Evolutionary conservation across 2,329 filamentous ascomycete species (phyloP).

Genomic region (Colletotrichum sidae): DNA sequence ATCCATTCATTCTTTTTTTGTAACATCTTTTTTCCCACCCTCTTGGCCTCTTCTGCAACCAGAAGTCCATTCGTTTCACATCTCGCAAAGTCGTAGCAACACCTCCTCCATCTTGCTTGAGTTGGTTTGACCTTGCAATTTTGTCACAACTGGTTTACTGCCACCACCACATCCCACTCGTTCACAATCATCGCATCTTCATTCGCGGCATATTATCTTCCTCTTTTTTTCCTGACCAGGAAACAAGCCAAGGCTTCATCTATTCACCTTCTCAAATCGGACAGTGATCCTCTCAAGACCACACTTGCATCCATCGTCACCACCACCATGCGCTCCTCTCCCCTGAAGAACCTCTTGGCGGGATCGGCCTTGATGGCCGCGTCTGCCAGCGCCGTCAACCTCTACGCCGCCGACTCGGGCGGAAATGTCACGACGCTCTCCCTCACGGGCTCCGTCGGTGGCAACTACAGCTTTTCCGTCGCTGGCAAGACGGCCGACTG

Average conservation of each 20-base stretch:
- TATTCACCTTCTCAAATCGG: slow-evolving; percentile 1
- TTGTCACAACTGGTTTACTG: not conserved
- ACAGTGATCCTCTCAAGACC: slow-evolving; percentile 13
- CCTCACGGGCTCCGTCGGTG: slow-evolving; percentile 22
- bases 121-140: slow-evolving; percentile 15
- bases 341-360: slow-evolving; percentile 25
- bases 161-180: slow-evolving; percentile 15
- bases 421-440: slow-evolving; percentile 39
- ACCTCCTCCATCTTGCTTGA: slow-evolving; percentile 9
- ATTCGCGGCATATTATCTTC: slow-evolving; percentile 3
- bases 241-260: not conserved
- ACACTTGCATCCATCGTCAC: not conserved
- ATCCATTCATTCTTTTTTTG: slow-evolving; percentile 6
- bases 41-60: not conserved
- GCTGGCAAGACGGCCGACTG: slow-evolving; percentile 35
- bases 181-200: slow-evolving; percentile 14
- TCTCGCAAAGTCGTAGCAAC: not conserved
- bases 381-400: slow-evolving; percentile 35
- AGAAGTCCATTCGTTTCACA: slow-evolving; percentile 17
- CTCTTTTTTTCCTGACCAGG: not conserved
- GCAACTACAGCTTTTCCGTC: slow-evolving; percentile 35
- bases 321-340: slow-evolving; percentile 18
- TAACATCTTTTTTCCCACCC: too few relatives aligned
- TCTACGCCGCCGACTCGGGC: slow-evolving; percentile 38
- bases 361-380: slow-evolving; percentile 20